Evolutionary conservation across 257 asterid species (phyloP).

Genomic region (Penstemon davidsonii): DNA sequence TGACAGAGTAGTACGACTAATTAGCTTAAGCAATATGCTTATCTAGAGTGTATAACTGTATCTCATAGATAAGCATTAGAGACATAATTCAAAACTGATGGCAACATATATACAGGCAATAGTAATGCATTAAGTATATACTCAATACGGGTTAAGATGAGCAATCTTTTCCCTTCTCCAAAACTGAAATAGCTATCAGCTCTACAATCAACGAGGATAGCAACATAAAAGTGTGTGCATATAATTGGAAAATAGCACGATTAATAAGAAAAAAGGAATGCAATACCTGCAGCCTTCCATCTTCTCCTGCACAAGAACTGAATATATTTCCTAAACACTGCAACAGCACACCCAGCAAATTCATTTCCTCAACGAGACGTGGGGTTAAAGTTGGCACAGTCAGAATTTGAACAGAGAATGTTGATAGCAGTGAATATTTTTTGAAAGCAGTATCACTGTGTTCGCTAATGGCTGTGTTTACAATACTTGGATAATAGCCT

Average conservation of each 20-base stretch:
- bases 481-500: conserved; percentile 73
- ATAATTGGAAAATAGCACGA: neutral
- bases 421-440: conserved; percentile 64
- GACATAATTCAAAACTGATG: too few relatives aligned
- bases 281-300: conserved; percentile 80
- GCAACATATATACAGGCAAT: too few relatives aligned
- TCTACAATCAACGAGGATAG: neutral
- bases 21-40: too few relatives aligned
- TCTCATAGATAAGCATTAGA: too few relatives aligned
- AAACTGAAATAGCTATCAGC: neutral
- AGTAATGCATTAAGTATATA: too few relatives aligned
- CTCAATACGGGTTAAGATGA: neutral
- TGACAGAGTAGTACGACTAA: too few relatives aligned
- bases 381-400: conserved; percentile 89
- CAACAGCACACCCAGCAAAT: conserved; percentile 76
- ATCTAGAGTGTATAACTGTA: too few relatives aligned
- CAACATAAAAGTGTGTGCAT: neutral
- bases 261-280: neutral
- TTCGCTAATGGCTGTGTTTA: conserved; percentile 56
- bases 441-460: conserved; percentile 52
- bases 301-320: conserved; percentile 61
- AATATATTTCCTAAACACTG: conserved; percentile 71
- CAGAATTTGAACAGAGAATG: conserved; percentile 89
- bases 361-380: conserved; percentile 89
- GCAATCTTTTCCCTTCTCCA: neutral